Evolutionary conservation across 192 early-diverging fungal species (phyloP), one percentile per base, ranked within the genome.

Genomic region (Backusella australiensis): DNA sequence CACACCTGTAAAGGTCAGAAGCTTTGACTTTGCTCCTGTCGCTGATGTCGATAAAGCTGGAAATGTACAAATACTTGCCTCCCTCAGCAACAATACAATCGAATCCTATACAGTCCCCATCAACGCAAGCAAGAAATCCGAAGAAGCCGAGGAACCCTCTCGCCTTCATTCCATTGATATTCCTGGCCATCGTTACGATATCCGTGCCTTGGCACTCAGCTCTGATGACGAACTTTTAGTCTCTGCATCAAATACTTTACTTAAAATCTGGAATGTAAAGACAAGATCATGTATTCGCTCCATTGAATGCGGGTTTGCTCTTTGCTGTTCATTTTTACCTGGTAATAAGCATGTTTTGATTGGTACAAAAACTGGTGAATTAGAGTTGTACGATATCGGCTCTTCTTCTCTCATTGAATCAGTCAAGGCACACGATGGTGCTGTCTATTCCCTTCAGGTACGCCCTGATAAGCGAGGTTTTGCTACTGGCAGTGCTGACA

Each of bases 271-370:
- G 97, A 97, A 96, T 69, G 83, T 92, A 38, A 87, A 89, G 67
- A 95, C 95, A 1, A 85, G 90, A 12, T 79, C 91, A 35, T 98
- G 97, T 76, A 89, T 98, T 65, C 90, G 94, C 44, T 95, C 96
- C 49, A 90, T 99, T 75, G 93, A 93, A 52, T 95, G 94, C 46
- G 97, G 98, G 67, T 94, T 95, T 69, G 96, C 94, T 7, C 82
- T 97, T n/a, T 98, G 98, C 82, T 90, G 89, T 78, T 89, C 94
- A 29, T 98, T 99, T 84, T 80, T 99, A 9, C 97, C 97, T 4
- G 97, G 96, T 71, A 91, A 96, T 76, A 92, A 90, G 66, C 88
- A 93, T 77, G 90, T 96, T 41, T 86, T 96, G 32, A 86, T 99
- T n/a, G 98, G 98, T 36, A 99, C 98, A 53, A 96, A 96, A 75